These are phyloP conservation scores for Alternaria sp. DNA, from an alignment of 2,329 filamentous ascomycete species.

Conservation along the genomic window DNA sequence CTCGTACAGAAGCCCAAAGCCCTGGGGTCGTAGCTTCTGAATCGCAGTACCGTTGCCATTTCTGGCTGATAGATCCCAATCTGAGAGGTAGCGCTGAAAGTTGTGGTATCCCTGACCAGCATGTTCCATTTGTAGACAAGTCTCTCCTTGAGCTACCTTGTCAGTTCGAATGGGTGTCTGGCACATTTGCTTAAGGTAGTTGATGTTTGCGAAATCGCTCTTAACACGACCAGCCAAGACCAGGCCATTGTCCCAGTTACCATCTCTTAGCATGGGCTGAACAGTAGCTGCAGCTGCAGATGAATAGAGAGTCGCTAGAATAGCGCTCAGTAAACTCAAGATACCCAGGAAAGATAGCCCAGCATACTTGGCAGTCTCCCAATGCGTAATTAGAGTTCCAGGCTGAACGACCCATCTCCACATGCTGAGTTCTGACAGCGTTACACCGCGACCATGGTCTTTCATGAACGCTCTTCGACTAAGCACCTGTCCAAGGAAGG, in stretches of 20 bases:
- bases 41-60: slow-evolving; percentile 57
- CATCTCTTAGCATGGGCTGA: slow-evolving; percentile 73
- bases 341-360: slow-evolving; percentile 70
- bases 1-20: slow-evolving; percentile 71
- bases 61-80: slow-evolving; percentile 62
- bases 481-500: slow-evolving; percentile 77
- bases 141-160: slow-evolving; percentile 53
- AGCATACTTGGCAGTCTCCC: slow-evolving; percentile 70
- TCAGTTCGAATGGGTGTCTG: slow-evolving; percentile 67
- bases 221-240: slow-evolving; percentile 66
- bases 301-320: slow-evolving; percentile 77
- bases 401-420: slow-evolving; percentile 73
- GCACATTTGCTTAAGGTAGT: slow-evolving; percentile 66
- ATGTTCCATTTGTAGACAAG: slow-evolving; percentile 75
- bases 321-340: slow-evolving; percentile 69
- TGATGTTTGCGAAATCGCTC: slow-evolving; percentile 70
- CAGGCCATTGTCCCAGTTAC: slow-evolving; percentile 57
- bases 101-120: slow-evolving; percentile 76
- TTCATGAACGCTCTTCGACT: slow-evolving; percentile 73
- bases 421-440: slow-evolving; percentile 80
- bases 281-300: slow-evolving; percentile 77
- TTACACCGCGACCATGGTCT: slow-evolving; percentile 68
- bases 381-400: slow-evolving; percentile 70
- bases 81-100: slow-evolving; percentile 65
- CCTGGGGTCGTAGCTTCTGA: slow-evolving; percentile 63